Evolutionary conservation across 257 asterid species (phyloP).

Genomic region (Solanum phureja): DNA sequence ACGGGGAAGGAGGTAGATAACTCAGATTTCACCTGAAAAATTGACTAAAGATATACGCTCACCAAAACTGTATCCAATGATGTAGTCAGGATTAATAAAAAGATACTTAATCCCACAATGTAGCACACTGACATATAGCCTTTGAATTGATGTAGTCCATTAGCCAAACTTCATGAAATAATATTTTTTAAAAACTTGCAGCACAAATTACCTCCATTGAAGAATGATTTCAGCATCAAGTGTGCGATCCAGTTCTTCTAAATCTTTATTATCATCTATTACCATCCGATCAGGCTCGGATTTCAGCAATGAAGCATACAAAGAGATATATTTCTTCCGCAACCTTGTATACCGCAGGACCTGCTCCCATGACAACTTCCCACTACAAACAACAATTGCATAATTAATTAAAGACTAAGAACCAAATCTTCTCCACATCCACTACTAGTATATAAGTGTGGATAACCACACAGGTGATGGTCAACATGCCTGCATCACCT

Average conservation of each 20-base stretch:
- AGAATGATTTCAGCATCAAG: constrained; percentile 81
- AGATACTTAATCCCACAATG: not conserved
- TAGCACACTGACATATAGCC: not conserved
- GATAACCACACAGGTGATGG: too few species aligned
- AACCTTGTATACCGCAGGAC: constrained; percentile 63
- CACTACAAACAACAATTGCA: constrained; percentile 40
- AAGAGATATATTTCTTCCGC: constrained; percentile 77
- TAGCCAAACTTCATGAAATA: not conserved
- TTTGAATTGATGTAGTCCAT: not conserved
- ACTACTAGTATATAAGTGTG: too few species aligned
- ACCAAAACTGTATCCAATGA: not conserved
- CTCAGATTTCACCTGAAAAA: not conserved
- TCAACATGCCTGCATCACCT: too few species aligned
- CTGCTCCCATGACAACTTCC: constrained; percentile 92
- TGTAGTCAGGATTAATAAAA: not conserved
- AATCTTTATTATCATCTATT: constrained; percentile 70
- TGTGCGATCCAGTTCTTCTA: constrained; percentile 76
- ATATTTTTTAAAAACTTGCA: not conserved
- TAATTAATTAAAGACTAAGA: not conserved
- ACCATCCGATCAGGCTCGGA: constrained; percentile 61
- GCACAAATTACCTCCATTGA: constrained; percentile 75
- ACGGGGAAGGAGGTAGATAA: not conserved
- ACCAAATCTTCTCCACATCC: not conserved
- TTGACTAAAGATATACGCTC: not conserved
- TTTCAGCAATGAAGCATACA: constrained; percentile 72